phyloP scores from a whole-genome alignment of 2,329 filamentous ascomycete genomes.

The Arthrocladium fulminans region DNA sequence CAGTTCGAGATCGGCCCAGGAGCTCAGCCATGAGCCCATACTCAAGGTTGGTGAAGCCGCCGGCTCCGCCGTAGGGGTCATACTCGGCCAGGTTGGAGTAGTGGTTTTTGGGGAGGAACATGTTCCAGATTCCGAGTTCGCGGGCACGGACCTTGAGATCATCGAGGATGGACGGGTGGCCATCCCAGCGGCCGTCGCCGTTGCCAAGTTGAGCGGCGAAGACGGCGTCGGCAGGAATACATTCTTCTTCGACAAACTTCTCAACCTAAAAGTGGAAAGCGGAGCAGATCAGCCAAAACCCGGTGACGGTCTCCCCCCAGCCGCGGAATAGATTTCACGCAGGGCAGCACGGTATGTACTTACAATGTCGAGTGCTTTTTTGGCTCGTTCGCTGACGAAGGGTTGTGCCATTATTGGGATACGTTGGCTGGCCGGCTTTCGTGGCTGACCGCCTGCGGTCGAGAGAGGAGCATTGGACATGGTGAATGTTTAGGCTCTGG shows the following conservation, averaged over 20 bases:
- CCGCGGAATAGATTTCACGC: neutral
- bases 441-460: conserved; percentile 29
- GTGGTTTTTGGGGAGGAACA: conserved; percentile 91
- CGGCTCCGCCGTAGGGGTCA: conserved; percentile 56
- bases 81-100: conserved; percentile 57
- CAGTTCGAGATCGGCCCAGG: conserved; percentile 73
- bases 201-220: conserved; percentile 69
- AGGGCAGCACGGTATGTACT: conserved; percentile 14
- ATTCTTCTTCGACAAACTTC: conserved; percentile 95
- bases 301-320: too few relatives aligned
- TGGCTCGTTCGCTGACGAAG: conserved; percentile 73
- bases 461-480: conserved; percentile 7
- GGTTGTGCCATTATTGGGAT: conserved; percentile 51
- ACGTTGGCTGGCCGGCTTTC: conserved; percentile 37
- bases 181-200: conserved; percentile 67
- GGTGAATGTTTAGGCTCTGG: neutral
- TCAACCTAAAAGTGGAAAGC: conserved; percentile 54
- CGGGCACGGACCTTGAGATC: conserved; percentile 77
- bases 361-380: conserved; percentile 70
- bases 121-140: conserved; percentile 86
- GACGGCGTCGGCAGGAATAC: conserved; percentile 72
- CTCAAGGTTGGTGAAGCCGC: conserved; percentile 73
- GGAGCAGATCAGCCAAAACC: too few relatives aligned
- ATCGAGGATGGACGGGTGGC: conserved; percentile 72
- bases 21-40: conserved; percentile 97